Percentiles rank a stretch among this genome's conserved stretches.
These are phyloP conservation scores for Ophiosphaerella korrae DNA, from an alignment of 2,329 filamentous ascomycete genomes.

Conservation along the genomic window DNA sequence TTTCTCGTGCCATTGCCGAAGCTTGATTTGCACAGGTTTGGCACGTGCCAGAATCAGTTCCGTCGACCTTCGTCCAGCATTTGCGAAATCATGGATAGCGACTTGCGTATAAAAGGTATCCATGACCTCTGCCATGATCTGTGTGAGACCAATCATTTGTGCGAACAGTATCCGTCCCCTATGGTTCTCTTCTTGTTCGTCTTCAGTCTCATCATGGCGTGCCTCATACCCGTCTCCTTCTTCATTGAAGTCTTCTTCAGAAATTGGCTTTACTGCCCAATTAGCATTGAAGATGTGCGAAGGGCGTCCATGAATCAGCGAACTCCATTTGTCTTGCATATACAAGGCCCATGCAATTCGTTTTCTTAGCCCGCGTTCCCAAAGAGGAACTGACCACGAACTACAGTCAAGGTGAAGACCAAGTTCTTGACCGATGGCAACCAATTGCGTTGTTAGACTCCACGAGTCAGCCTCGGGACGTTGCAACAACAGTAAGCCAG, in stretches of 20 bases:
- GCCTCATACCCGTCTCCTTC: constrained; percentile 61
- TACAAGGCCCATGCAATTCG: constrained; percentile 89
- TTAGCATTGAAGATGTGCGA: constrained; percentile 74
- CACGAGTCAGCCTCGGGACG: constrained; percentile 79
- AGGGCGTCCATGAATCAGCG: constrained; percentile 81
- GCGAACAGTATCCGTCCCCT: constrained; percentile 72
- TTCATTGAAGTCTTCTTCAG: constrained; percentile 72
- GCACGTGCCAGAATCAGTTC: constrained; percentile 75
- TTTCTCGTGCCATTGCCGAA: constrained; percentile 80
- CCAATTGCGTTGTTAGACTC: constrained; percentile 83
- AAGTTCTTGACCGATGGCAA: constrained; percentile 84
- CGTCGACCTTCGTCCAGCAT: constrained; percentile 71
- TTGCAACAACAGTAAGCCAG: constrained; percentile 75
- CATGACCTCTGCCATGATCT: constrained; percentile 78
- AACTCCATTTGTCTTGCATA: constrained; percentile 94
- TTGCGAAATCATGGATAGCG: constrained; percentile 71
- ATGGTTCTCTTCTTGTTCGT: constrained; percentile 66
- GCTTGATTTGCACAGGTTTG: constrained; percentile 80
- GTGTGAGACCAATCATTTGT: constrained; percentile 76
- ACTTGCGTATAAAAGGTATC: constrained; percentile 82
- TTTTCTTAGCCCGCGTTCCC: constrained; percentile 85
- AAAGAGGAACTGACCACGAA: constrained; percentile 82
- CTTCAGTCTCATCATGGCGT: constrained; percentile 53
- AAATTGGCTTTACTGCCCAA: constrained; percentile 76
- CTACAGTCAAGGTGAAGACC: constrained; percentile 88